Evolutionary conservation across 352 stramenopile species (phyloP), one percentile per base, ranked within the genome.

Genomic region (Pythium aphanidermatum): DNA sequence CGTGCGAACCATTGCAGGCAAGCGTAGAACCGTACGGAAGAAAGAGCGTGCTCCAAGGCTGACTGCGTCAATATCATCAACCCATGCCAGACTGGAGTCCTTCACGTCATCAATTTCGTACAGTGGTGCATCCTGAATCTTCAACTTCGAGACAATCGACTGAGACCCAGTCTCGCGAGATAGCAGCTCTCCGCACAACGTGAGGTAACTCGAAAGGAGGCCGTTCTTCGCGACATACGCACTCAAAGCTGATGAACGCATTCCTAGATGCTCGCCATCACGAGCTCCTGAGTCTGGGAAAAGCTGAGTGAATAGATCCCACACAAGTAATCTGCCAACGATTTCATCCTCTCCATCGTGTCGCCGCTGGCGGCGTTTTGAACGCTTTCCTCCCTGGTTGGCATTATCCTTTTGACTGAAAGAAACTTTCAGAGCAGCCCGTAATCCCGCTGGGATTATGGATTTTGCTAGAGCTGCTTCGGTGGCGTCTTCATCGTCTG

Each of bases 1-100:
- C 11, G 82, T 75, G 21, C 86, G 82, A 38, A 93, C 83, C 65
- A 96, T 89, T 7, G 84, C 79, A 19, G 86, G 84, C 11, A 96
- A 55, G 4, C 75, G 75, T 52, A 89, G 47, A 6, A 88, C 79
- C 14, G 82, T 94, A 25, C 76, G 77, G 65, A 92, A 92, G 38
- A 94, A 89, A 17, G 87, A 75, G 14, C 60, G 70, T 23, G 74
- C 81, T 0, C 58, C 74, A 23, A 93, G 42, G 9, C 65, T 45
- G 46, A 77, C 47, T 6, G 48, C 40, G 26, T 46, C 40, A 14
- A 40, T 32, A 9, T 44, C 36, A 8, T 39, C 51, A 11, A 55
- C 9, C 25, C 17, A 24, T 13, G 38, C 41, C 8, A 28, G 14
- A 14, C 8, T 38, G 36, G 2, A 4, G 10, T 19, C 38, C 5